Percentiles rank a stretch among this genome's conserved stretches.
These are phyloP conservation scores for Chimonanthus salicifolius DNA, from an alignment of 164 flowering plant genomes.

Conservation along the genomic window DNA sequence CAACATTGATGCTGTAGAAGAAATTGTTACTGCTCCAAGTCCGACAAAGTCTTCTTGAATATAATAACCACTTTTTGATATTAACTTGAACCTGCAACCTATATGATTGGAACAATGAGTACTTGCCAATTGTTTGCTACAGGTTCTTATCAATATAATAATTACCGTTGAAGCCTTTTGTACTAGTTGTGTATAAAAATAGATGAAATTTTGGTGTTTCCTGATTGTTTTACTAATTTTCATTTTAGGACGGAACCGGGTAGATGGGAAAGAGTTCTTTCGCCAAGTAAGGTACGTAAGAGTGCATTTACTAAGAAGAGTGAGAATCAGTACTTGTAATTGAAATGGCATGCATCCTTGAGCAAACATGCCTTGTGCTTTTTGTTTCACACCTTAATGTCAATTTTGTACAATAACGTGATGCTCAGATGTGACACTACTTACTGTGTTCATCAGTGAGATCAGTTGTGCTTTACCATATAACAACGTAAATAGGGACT, in stretches of 20 bases:
- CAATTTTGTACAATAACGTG: too few species aligned
- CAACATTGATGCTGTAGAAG: neutral
- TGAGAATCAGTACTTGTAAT: neutral
- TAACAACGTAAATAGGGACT: too few species aligned
- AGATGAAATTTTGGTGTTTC: neutral
- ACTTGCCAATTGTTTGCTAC: too few species aligned
- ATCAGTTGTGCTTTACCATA: too few species aligned
- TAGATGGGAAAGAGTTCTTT: constrained; percentile 94
- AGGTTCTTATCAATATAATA: too few species aligned
- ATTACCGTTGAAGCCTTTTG: neutral
- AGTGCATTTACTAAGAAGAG: neutral
- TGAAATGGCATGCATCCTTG: neutral
- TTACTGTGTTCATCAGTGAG: too few species aligned
- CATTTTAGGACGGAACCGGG: constrained; percentile 72
- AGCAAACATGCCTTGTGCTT: neutral
- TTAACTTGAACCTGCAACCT: too few species aligned
- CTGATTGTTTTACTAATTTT: constrained; percentile 4
- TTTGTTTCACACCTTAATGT: too few species aligned
- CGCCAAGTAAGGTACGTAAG: constrained; percentile 80
- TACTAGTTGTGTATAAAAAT: neutral
- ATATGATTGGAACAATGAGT: too few species aligned
- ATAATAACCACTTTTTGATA: too few species aligned
- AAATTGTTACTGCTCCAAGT: neutral
- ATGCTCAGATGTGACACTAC: too few species aligned
- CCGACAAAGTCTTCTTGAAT: neutral